Evolutionary conservation across 1,284 basidiomycete genomes (phyloP).

Genomic region (Cutaneotrichosporon dermatis): DNA sequence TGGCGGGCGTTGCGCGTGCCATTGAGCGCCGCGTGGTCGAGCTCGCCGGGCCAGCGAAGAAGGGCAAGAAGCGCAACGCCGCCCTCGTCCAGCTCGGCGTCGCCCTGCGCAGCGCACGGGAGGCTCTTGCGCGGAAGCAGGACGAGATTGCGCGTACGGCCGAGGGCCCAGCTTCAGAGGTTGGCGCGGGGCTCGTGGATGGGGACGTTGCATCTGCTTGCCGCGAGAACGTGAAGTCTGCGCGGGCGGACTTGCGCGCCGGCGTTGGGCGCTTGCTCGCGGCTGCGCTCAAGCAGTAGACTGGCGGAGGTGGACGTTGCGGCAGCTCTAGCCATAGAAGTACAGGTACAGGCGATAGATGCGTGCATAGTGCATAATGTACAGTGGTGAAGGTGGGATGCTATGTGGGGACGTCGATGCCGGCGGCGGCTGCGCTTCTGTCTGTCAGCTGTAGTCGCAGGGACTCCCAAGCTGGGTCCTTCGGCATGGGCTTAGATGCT

Average conservation of each 20-base stretch:
- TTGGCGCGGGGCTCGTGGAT: background rate
- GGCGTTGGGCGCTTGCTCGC: background rate
- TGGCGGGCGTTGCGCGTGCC: slow-evolving; percentile 12
- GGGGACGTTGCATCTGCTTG: background rate
- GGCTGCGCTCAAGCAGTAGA: no score
- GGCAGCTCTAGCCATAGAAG: background rate
- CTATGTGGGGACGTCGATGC: background rate
- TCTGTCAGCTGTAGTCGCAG: background rate
- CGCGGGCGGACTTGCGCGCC: background rate
- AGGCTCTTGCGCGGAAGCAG: background rate
- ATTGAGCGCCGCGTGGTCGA: slow-evolving; percentile 7
- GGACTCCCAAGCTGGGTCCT: background rate
- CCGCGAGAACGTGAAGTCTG: background rate
- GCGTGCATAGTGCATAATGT: background rate
- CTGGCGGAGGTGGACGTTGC: no score
- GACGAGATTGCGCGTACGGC: no score
- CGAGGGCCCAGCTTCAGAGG: no score
- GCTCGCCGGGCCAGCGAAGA: slow-evolving; percentile 16
- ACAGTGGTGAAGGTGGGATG: background rate
- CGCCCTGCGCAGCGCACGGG: slow-evolving; percentile 7
- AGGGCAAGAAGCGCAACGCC: slow-evolving; percentile 28
- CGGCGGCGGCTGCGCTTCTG: background rate
- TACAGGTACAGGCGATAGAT: background rate
- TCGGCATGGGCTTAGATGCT: no score
- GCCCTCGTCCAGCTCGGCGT: slow-evolving; percentile 1